A percentile compares a stretch with the other conserved stretches of the same genome.
Conservation (phyloP, 345 rosid species). For the Leavenworthia alabamica region DNA sequence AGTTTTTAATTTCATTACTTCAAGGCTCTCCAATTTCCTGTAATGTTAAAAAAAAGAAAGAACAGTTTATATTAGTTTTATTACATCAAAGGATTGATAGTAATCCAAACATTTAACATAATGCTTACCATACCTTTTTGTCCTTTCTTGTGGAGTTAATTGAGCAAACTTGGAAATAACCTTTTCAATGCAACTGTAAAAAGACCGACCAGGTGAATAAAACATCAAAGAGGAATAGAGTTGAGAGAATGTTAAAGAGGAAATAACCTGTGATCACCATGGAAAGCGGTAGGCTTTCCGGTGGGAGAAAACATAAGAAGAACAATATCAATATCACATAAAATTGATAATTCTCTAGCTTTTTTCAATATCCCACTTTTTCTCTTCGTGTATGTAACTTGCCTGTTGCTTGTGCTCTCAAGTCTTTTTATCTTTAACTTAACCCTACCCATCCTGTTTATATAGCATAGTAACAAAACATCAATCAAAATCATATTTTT, state of each 20-base stretch:
- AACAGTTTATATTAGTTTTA: constrained; percentile 2
- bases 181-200: constrained; percentile 59
- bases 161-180: constrained; percentile 72
- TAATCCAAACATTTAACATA: constrained; percentile 2
- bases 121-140: constrained; percentile 57
- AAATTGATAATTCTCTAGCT: constrained; percentile 77
- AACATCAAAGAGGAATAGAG: too few species aligned
- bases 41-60: neutral
- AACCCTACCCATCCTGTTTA: constrained; percentile 74
- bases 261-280: constrained; percentile 70
- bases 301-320: constrained; percentile 91
- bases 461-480: neutral
- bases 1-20: constrained; percentile 52
- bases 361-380: constrained; percentile 84
- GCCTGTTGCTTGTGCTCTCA: constrained; percentile 66
- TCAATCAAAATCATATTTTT: too few species aligned
- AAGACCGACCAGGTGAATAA: neutral
- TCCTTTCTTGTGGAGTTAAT: constrained; percentile 83
- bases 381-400: constrained; percentile 77
- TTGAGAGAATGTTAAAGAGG: neutral
- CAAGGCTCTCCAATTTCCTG: constrained; percentile 95
- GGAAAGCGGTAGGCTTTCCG: constrained; percentile 62
- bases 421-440: constrained; percentile 80
- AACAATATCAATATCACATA: constrained; percentile 74
- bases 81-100: constrained; percentile 1